These are phyloP conservation scores for Coccomyxa subellipsoidea DNA, from an alignment of 163 green algal genomes.

Conservation along the genomic window DNA sequence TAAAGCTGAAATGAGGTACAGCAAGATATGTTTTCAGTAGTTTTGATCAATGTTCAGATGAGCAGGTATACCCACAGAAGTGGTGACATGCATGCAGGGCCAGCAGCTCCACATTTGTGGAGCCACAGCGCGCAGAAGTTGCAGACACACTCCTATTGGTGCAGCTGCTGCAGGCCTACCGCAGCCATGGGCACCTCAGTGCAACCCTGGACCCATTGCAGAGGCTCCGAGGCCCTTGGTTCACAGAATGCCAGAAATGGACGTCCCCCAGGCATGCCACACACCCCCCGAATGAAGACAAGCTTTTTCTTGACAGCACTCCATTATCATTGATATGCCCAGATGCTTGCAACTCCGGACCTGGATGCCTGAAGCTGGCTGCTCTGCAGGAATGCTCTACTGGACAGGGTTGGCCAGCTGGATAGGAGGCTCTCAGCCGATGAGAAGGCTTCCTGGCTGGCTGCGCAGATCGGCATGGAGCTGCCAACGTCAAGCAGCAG, in stretches of 20 bases:
- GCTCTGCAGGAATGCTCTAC: background rate
- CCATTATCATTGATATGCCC: too few species aligned
- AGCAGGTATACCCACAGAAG: too few species aligned
- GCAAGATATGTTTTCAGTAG: too few species aligned
- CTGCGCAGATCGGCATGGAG: background rate
- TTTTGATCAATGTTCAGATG: too few species aligned
- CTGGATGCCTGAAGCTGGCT: too few species aligned
- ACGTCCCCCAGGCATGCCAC: background rate
- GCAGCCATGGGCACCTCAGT: constrained; percentile 48
- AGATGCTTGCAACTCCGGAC: too few species aligned
- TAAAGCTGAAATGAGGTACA: too few species aligned
- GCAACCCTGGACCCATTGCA: constrained; percentile 51
- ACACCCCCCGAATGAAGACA: background rate
- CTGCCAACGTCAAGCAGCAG: background rate
- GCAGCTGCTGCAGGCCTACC: constrained; percentile 32
- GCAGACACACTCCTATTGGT: constrained; percentile 6
- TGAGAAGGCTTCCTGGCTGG: background rate
- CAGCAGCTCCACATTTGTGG: too few species aligned
- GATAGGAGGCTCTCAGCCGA: background rate
- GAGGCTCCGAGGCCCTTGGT: background rate
- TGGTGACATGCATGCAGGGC: too few species aligned
- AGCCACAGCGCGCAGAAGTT: background rate
- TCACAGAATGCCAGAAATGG: background rate
- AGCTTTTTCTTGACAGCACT: too few species aligned
- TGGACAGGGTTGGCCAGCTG: background rate